Evolutionary conservation across 345 rosid species (phyloP), one percentile per base, ranked within the genome.

Genomic region (Pseudoturritis turrita): DNA sequence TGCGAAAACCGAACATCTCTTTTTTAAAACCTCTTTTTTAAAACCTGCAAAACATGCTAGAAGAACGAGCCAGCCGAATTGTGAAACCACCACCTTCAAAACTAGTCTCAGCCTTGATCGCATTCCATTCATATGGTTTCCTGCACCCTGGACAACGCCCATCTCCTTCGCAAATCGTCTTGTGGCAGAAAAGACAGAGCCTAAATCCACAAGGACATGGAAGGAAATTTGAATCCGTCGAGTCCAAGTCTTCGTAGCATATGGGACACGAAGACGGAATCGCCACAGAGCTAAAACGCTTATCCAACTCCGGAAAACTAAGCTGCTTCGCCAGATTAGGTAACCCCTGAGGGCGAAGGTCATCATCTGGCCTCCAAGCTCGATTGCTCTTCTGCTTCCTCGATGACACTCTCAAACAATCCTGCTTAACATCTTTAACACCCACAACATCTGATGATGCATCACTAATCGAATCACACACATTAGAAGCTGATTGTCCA

Each of bases 81-180:
- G 93, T 76, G 45, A 86, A 46, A 67, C 83, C 75, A 59, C 90
- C 85, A 77, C 83, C 91, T 72, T 69, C 83, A 39, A 80, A 54
- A 65, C 75, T 81, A 18, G 86, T 83, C 85, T 86, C 92, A 5
- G 78, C 77, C 65, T 83, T 86, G 46, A 72, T 47, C 18, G 67
- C 70, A 65, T 80, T 78, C 53, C 28, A 85, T 14, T 85, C 82
- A 29, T 94, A 94, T 0, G 85, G 87, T 78, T 89, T 88, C 82
- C 98, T 86, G 77, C 98, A 94, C 62, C 92, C 96, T 5, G 98
- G 98, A 83, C 98, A 94, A n/a, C 98, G 89, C n/a, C 90, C 89
- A 80, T 94, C 97, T 61, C 83, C 94, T 62, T 94, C 92, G 8
- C 89, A 88, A 70, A 94, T 94, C 68, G 90, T 89, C 83, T 91